These are phyloP conservation scores for Hevea brasiliensis DNA, from an alignment of 345 rosid species.

Conservation along the genomic window DNA sequence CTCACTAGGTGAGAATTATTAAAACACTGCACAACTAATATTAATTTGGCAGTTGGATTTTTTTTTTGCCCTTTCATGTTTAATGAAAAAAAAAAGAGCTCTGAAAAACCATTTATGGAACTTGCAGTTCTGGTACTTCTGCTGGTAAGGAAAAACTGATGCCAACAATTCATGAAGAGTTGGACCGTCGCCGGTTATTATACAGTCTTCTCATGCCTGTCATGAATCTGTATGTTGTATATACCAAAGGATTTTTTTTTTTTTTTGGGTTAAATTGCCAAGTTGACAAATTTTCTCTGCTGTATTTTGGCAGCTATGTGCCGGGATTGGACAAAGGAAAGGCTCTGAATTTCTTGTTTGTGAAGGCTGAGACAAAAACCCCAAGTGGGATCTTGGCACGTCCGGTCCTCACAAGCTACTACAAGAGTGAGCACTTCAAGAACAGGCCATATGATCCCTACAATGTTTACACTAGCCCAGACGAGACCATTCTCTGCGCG, in stretches of 20 bases:
- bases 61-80: not conserved
- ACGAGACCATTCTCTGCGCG: conserved; percentile 80
- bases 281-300: not conserved
- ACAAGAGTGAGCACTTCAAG: conserved; percentile 87
- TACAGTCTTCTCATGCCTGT: conserved; percentile 97
- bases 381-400: conserved; percentile 86
- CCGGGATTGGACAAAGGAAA: conserved; percentile 91
- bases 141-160: conserved; percentile 95
- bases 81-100: too few species aligned
- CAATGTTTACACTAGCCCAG: conserved; percentile 91
- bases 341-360: conserved; percentile 76
- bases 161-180: conserved; percentile 92
- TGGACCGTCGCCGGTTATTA: conserved; percentile 81
- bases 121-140: conserved; percentile 87
- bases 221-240: conserved; percentile 94
- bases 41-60: not conserved
- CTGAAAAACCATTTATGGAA: not conserved
- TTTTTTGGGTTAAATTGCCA: not conserved
- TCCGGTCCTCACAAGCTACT: conserved; percentile 95
- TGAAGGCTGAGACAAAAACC: conserved; percentile 85
- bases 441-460: conserved; percentile 84
- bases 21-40: not conserved
- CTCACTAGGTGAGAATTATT: conserved; percentile 64
- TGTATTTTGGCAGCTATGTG: conserved; percentile 51
- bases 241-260: not conserved